Conservation (phyloP, 495 filamentous ascomycete species). For the Aspergillus nidulans region DNA sequence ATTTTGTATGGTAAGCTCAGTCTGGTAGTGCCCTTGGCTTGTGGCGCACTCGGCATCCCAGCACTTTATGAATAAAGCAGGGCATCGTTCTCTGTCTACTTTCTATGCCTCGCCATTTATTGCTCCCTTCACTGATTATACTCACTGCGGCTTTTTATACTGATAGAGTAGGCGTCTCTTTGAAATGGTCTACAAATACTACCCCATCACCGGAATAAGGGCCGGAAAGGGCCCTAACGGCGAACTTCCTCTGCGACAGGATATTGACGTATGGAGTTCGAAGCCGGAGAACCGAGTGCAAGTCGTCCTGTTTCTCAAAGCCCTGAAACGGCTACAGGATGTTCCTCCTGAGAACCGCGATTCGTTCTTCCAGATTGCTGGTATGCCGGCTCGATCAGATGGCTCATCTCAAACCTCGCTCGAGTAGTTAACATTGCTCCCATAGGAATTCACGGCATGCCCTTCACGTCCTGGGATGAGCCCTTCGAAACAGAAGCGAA, state of each 20-base stretch:
- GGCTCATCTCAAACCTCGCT: background rate
- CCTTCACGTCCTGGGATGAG: background rate
- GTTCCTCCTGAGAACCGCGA: background rate
- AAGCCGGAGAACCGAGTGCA: background rate
- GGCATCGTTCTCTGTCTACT: no score
- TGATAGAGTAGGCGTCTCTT: background rate
- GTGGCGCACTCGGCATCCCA: no score
- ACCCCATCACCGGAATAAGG: background rate
- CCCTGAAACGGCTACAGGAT: background rate
- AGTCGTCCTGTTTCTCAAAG: background rate
- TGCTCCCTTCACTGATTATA: no score
- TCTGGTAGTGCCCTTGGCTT: no score
- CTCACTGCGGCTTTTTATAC: background rate
- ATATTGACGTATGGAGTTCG: background rate
- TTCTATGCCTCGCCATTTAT: no score
- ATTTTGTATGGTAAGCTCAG: no score
- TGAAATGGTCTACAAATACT: constrained; percentile 2
- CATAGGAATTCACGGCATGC: background rate
- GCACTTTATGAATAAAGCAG: no score
- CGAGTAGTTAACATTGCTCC: background rate
- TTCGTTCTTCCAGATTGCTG: background rate
- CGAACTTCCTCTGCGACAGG: background rate
- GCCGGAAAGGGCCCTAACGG: background rate
- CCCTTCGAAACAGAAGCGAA: background rate
- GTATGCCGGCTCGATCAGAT: background rate